phyloP scores from a whole-genome alignment of 176 grass and related monocot genomes.

The Rhynchospora breviuscula region DNA sequence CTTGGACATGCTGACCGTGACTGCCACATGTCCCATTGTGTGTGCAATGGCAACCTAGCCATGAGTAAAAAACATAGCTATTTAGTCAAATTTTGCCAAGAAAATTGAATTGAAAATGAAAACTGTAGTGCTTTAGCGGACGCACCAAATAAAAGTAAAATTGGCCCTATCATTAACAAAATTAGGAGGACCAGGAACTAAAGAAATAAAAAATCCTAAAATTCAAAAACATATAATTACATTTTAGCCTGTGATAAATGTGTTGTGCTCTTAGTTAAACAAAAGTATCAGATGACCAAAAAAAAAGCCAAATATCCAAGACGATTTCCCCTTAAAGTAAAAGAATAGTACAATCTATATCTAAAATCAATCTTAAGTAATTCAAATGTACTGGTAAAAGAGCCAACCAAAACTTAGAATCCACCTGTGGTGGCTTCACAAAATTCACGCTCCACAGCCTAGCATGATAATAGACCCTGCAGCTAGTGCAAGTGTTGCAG shows the following conservation, averaged over 20 bases:
- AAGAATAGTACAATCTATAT: not conserved
- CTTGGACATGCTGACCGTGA: slow-evolving; percentile 88
- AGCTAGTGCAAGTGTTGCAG: slow-evolving; percentile 67
- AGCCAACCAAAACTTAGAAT: slow-evolving; percentile 69
- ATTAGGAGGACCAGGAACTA: too few species aligned
- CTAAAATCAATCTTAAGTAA: not conserved
- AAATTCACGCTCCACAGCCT: slow-evolving; percentile 54
- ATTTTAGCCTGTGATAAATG: not conserved
- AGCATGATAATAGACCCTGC: slow-evolving; percentile 90
- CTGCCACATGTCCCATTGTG: slow-evolving; percentile 85
- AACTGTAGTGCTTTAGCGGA: not conserved
- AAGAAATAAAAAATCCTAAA: too few species aligned
- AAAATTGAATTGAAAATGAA: not conserved
- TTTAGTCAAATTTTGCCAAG: not conserved
- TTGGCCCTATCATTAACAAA: too few species aligned
- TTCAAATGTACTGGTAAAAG: slow-evolving; percentile 50
- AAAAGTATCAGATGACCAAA: not conserved
- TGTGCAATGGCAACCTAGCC: slow-evolving; percentile 71
- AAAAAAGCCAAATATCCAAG: not conserved
- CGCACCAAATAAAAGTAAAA: too few species aligned
- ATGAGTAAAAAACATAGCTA: not conserved
- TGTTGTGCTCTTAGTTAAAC: not conserved
- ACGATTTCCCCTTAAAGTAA: not conserved
- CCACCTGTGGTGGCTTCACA: slow-evolving; percentile 48
- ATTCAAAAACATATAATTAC: not conserved